These are phyloP conservation scores for Furcasterigmium furcatum DNA, from an alignment of 2,329 filamentous ascomycete species.

Conservation along the genomic window DNA sequence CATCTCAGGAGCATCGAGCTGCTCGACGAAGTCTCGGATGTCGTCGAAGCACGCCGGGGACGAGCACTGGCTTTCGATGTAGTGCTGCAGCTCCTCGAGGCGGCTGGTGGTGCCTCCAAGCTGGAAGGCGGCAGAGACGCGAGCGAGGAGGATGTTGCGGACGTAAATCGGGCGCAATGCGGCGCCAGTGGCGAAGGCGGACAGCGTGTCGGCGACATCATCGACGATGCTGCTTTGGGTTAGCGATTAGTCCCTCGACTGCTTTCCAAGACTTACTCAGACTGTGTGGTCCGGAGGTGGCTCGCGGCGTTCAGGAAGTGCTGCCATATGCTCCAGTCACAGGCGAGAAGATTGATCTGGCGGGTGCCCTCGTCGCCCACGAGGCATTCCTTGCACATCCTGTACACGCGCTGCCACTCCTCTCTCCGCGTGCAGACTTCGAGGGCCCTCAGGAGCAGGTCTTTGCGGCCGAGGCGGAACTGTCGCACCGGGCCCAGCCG, in stretches of 20 bases:
- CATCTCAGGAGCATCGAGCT: slow-evolving; percentile 35
- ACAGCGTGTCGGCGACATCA: slow-evolving; percentile 8
- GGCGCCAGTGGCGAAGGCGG: slow-evolving; percentile 6
- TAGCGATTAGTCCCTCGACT: background rate
- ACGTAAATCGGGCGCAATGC: slow-evolving; percentile 29
- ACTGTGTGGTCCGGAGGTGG: slow-evolving; percentile 23
- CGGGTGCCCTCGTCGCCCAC: slow-evolving; percentile 28
- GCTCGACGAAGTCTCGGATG: slow-evolving; percentile 38
- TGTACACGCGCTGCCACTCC: slow-evolving; percentile 39
- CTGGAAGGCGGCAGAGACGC: slow-evolving; percentile 31
- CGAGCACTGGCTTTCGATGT: slow-evolving; percentile 29
- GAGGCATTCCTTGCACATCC: slow-evolving; percentile 38
- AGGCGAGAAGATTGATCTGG: slow-evolving; percentile 37
- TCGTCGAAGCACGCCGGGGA: slow-evolving; percentile 44
- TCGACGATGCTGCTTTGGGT: background rate
- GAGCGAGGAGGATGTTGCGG: slow-evolving; percentile 33
- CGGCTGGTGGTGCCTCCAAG: slow-evolving; percentile 16
- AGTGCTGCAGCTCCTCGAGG: slow-evolving; percentile 26
- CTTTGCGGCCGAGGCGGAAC: slow-evolving; percentile 43
- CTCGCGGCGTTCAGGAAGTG: slow-evolving; percentile 34
- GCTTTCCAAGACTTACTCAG: slow-evolving; percentile 22
- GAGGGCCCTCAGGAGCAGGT: slow-evolving; percentile 39
- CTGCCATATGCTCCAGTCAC: slow-evolving; percentile 39
- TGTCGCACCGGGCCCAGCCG: slow-evolving; percentile 39
- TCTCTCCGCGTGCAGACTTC: slow-evolving; percentile 29